Evolutionary conservation across 495 filamentous ascomycete genomes (phyloP).

Genomic region (Xylaria longipes): DNA sequence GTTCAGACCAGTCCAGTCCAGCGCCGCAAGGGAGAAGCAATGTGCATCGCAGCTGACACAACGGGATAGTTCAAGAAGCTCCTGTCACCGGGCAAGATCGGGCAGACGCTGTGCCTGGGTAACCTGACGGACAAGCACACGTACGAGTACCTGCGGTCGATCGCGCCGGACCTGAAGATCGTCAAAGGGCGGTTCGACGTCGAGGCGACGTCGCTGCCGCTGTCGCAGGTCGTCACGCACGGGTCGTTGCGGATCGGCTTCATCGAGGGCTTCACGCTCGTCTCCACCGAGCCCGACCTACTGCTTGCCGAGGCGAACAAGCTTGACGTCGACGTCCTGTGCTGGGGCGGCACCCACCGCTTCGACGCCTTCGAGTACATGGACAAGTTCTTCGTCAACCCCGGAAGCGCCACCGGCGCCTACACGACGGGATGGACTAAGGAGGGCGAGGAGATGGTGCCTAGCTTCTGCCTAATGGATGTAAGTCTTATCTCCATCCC

Average conservation of each 20-base stretch:
- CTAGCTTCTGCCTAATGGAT: constrained; percentile 99
- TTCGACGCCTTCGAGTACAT: constrained; percentile 99
- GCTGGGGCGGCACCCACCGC: constrained; percentile 96
- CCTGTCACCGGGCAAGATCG: constrained; percentile 96
- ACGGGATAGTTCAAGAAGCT: constrained; percentile 90
- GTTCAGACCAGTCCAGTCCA: constrained; percentile 50
- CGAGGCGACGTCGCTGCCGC: constrained; percentile 85
- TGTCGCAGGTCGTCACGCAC: constrained; percentile 94
- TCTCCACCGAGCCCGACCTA: constrained; percentile 89
- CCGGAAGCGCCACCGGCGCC: constrained; percentile 91
- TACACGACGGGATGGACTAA: constrained; percentile 65
- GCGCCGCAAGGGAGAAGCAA: not conserved
- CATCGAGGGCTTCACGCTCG: constrained; percentile 94
- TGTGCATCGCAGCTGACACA: constrained; percentile 13
- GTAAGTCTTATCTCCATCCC: constrained; percentile 62
- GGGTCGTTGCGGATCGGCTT: constrained; percentile 94
- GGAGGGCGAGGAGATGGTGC: constrained; percentile 79
- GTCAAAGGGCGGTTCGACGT: constrained; percentile 94
- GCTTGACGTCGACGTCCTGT: constrained; percentile 94
- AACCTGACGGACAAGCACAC: constrained; percentile 95
- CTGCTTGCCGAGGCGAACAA: constrained; percentile 92
- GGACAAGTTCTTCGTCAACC: constrained; percentile 98
- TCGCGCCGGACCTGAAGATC: constrained; percentile 94
- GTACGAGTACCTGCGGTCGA: constrained; percentile 90
- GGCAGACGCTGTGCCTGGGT: constrained; percentile 94